Conservation (phyloP, 2,329 filamentous ascomycete species). For the Phyllosticta citriasiana region DNA sequence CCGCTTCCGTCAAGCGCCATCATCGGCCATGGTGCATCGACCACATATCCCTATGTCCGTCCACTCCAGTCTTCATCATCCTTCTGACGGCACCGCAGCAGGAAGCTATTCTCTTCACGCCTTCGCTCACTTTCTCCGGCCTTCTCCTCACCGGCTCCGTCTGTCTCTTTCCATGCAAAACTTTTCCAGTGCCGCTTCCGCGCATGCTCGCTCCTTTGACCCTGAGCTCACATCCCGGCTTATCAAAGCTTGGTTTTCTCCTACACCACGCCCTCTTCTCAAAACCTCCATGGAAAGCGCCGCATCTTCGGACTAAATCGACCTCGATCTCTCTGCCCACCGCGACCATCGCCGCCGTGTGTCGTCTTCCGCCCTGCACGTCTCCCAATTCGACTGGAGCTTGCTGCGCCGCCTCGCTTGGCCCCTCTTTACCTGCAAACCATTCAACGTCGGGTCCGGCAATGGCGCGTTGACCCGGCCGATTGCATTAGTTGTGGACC, state of each 20-base stretch:
- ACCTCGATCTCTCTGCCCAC: neutral
- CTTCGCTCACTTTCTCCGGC: neutral
- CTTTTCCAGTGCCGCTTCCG: neutral
- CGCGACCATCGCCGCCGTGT: neutral
- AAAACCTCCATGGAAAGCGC: neutral
- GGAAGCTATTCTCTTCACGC: no score
- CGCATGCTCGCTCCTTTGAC: neutral
- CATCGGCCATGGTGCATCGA: neutral
- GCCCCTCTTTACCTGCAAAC: neutral
- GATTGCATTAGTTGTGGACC: neutral
- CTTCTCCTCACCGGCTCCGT: neutral
- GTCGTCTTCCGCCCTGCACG: neutral
- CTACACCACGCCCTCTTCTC: neutral
- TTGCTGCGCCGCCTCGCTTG: neutral
- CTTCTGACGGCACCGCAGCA: no score
- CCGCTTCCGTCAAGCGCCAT: slow-evolving; percentile 1
- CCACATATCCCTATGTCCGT: neutral
- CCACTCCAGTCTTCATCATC: no score
- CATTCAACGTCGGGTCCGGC: neutral
- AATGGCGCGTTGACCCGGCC: neutral
- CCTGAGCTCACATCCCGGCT: neutral
- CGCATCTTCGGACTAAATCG: neutral
- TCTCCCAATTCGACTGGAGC: neutral
- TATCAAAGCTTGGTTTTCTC: neutral
- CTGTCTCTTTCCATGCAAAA: neutral